Evolutionary conservation across 345 rosid species (phyloP).

Genomic region (Moringa oleifera): DNA sequence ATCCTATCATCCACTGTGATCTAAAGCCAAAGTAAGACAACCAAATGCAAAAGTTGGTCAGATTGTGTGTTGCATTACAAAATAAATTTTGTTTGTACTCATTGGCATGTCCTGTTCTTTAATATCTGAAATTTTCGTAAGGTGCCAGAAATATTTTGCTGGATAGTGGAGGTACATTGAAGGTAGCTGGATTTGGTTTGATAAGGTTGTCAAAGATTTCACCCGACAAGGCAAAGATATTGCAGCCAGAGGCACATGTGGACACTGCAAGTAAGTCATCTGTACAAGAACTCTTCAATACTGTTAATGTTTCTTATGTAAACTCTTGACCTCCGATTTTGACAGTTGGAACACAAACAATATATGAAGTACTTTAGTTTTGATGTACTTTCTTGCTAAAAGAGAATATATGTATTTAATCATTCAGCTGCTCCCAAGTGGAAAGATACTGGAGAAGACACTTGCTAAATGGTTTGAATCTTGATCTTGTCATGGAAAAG

Average conservation of each 20-base stretch:
- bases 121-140: conserved; percentile 79
- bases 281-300: not conserved
- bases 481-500: too few relatives aligned
- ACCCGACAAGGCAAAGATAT: conserved; percentile 51
- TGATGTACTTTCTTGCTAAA: not conserved
- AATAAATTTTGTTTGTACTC: conserved; percentile 14
- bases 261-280: conserved; percentile 62
- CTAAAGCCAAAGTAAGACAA: conserved; percentile 93
- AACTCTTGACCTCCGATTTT: not conserved
- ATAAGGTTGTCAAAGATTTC: conserved; percentile 50
- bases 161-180: conserved; percentile 81
- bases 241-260: conserved; percentile 29
- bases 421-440: not conserved
- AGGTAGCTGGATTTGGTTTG: conserved; percentile 89
- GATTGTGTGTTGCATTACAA: conserved; percentile 11
- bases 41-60: conserved; percentile 42
- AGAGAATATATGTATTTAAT: not conserved
- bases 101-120: conserved; percentile 38
- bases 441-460: not conserved
- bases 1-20: conserved; percentile 81
- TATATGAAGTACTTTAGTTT: not conserved
- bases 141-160: conserved; percentile 99
- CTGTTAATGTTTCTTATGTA: conserved; percentile 3
- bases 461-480: not conserved
- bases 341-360: not conserved